Conservation (phyloP, 1,284 basidiomycete genomes). For the Puccinia hordei region DNA sequence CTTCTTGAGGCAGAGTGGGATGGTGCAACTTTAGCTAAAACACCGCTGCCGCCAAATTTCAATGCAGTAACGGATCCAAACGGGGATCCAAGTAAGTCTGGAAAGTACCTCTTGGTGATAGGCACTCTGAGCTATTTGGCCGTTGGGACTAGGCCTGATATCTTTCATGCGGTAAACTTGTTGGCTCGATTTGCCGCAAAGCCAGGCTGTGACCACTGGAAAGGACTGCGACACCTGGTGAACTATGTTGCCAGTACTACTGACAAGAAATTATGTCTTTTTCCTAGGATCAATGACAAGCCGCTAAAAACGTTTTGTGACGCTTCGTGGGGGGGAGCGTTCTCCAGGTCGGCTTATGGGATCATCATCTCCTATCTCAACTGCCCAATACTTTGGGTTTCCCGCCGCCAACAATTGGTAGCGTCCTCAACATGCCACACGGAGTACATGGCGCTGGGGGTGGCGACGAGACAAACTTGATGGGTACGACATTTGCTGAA, state of each 20-base stretch:
- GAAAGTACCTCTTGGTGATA: too few species aligned
- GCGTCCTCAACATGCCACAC: too few species aligned
- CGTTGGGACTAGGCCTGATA: too few species aligned
- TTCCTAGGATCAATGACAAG: not conserved
- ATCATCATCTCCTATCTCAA: not conserved
- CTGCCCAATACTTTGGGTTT: too few species aligned
- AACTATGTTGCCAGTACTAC: not conserved
- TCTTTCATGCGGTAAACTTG: too few species aligned
- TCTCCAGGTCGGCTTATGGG: not conserved
- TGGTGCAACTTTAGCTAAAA: not conserved
- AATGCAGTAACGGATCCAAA: not conserved
- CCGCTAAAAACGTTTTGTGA: not conserved
- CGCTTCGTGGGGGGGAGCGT: not conserved
- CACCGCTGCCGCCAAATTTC: not conserved
- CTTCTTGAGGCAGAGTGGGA: constrained; percentile 4
- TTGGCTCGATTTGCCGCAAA: not conserved
- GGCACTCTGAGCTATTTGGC: too few species aligned
- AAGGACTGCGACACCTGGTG: not conserved
- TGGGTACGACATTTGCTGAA: not conserved
- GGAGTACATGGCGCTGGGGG: too few species aligned
- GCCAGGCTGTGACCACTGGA: not conserved
- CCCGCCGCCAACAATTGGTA: too few species aligned
- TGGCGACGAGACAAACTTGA: not conserved
- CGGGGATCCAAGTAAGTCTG: not conserved
- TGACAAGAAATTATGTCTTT: not conserved